Evolutionary conservation across 495 filamentous ascomycete species (phyloP).

Genomic region (Thozetella sp.): DNA sequence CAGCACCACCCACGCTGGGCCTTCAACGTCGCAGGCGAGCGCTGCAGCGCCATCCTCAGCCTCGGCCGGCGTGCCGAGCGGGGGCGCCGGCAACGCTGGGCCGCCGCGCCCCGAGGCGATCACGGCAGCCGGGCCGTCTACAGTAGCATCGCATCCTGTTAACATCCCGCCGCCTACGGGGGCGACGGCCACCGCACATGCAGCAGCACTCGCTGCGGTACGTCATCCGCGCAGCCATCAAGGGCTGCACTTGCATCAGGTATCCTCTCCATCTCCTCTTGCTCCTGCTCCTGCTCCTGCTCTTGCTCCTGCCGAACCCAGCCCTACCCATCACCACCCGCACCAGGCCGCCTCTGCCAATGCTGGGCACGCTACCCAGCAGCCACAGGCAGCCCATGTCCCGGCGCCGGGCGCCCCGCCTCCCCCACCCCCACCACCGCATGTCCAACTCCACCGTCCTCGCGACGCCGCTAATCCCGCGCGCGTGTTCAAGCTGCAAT

Average conservation of each 20-base stretch:
- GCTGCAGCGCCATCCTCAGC: background rate
- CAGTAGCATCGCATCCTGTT: background rate
- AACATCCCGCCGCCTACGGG: background rate
- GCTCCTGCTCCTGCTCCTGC: slow-evolving; percentile 8
- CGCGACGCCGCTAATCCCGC: slow-evolving; percentile 51
- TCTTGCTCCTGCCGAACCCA: background rate
- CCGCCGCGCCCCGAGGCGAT: background rate
- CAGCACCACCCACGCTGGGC: background rate
- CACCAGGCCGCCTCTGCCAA: slow-evolving; percentile 15
- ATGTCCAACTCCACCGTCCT: slow-evolving; percentile 26
- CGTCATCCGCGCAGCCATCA: slow-evolving; percentile 18
- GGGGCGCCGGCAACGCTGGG: too few species aligned
- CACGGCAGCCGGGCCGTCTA: background rate
- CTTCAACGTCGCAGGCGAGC: background rate
- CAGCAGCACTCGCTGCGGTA: slow-evolving; percentile 6
- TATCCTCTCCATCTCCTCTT: slow-evolving; percentile 14
- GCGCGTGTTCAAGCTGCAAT: slow-evolving; percentile 97
- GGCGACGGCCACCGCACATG: background rate
- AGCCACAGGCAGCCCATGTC: slow-evolving; percentile 10
- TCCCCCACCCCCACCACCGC: slow-evolving; percentile 1
- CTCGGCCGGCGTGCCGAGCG: too few species aligned
- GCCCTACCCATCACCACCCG: slow-evolving; percentile 14
- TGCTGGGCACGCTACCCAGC: background rate
- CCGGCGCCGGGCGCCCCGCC: slow-evolving; percentile 18
- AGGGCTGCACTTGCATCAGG: slow-evolving; percentile 21